Evolutionary conservation across 2,329 filamentous ascomycete genomes (phyloP).

Genomic region (Mycogone perniciosa): DNA sequence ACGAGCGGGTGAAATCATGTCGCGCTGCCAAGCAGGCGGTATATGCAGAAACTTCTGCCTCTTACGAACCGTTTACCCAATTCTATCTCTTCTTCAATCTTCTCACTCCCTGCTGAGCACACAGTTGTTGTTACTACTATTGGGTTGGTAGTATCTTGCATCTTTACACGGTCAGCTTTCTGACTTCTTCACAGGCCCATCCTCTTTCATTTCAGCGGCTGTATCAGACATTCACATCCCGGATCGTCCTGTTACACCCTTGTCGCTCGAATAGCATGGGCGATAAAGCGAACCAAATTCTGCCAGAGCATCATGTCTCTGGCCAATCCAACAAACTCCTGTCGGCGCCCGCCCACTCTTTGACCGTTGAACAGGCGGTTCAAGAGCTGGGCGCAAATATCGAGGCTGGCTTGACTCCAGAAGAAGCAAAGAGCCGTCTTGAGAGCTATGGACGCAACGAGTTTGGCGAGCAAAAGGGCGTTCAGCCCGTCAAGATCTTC

Average conservation of each 20-base stretch:
- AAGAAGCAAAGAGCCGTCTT: constrained; percentile 49
- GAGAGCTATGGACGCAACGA: constrained; percentile 56
- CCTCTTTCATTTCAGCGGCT: no score
- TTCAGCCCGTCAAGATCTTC: constrained; percentile 57
- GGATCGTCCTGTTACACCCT: neutral
- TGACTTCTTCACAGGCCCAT: no score
- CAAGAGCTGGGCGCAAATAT: constrained; percentile 49
- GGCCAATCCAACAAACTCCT: constrained; percentile 45
- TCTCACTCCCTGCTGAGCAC: no score
- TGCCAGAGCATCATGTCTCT: constrained; percentile 23
- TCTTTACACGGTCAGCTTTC: no score
- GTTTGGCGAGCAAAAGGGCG: constrained; percentile 48
- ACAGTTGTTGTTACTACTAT: no score
- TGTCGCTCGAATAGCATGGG: constrained; percentile 18
- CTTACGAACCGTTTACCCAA: no score
- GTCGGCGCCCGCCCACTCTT: constrained; percentile 55
- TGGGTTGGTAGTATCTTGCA: no score
- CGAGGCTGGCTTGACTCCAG: constrained; percentile 49
- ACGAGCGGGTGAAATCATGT: no score
- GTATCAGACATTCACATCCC: no score
- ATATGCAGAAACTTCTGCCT: no score
- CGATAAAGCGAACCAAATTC: constrained; percentile 19
- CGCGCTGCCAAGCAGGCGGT: no score
- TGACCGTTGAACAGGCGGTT: constrained; percentile 46
- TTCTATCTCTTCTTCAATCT: no score